Evolutionary conservation across 805 yeast genomes (phyloP), one percentile per base, ranked within the genome.

Genomic region (Suhomyces kilbournensis): DNA sequence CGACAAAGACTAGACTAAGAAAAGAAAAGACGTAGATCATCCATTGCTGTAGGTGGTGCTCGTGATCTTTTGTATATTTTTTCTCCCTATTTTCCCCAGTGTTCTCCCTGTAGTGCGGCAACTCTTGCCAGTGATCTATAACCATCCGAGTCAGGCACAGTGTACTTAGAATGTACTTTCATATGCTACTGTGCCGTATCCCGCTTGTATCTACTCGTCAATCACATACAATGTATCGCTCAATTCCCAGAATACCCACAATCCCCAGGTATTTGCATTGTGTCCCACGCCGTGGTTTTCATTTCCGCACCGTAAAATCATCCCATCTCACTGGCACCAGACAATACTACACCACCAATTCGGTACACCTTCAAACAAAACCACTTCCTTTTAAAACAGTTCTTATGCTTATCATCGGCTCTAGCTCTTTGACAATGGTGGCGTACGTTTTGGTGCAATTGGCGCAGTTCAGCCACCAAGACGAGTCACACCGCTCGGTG

Each of bases 341-440:
- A 17, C 38, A 30, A 7, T 17, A 45, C 28, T 17, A 17, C 47
- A 15, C 38, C 39, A n/a, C 7, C 39, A 35, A 20, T 7, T 25
- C 19, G 3, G 7, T 25, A 17, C 42, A 8, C 5, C 42, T 38
- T 10, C 22, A 19, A 14, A 9, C 42, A 38, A 38, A 19, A 12
- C 42, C 42, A 3, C 53, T 62, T 20, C 56, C 66, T 7, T 51
- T 66, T 26, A 56, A 57, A 26, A 66, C 70, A 3, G 57, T 62
- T 0, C 9, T 62, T 1, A 3, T 65, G 9, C 48, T 65, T 3
- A 51, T 66, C 30, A 59, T 55, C 0, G 53, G 60, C 2, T 60
- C 71, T 7, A 60, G 66, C 39, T 46, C 68, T 5, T 43, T 63
- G 10, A 57, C 69, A 9, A 68, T 68, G 66, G 53, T 51, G 6